phyloP scores from a whole-genome alignment of 345 rosid species.

The Eucalyptus urophylla region DNA sequence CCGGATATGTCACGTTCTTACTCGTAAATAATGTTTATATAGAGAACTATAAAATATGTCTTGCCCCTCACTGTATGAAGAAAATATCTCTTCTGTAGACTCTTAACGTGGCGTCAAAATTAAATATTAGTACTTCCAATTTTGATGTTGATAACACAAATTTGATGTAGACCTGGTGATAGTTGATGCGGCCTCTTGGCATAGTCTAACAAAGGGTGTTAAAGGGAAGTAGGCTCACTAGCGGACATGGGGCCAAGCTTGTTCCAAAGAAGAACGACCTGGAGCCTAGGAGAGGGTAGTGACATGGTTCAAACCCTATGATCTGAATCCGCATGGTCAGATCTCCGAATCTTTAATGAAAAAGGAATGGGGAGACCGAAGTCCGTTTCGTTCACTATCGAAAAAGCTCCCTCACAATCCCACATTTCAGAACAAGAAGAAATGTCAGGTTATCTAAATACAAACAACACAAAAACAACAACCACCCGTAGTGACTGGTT shows the following conservation, averaged over 20 bases:
- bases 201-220: not conserved
- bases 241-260: not conserved
- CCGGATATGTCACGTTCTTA: rapidly evolving
- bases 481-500: no score
- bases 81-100: not conserved
- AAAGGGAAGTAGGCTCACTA: rapidly evolving
- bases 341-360: not conserved
- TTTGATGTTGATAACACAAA: not conserved
- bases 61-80: not conserved
- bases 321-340: not conserved
- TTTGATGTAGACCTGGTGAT: not conserved
- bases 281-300: not conserved
- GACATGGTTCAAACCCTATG: not conserved
- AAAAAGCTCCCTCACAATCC: not conserved
- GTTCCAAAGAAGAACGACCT: not conserved
- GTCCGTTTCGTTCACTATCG: not conserved
- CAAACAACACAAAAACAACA: not conserved
- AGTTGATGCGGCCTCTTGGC: not conserved
- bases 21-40: not conserved
- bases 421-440: not conserved
- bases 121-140: not conserved
- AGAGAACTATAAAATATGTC: not conserved
- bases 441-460: not conserved
- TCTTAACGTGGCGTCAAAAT: not conserved
- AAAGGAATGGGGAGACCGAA: not conserved